Conservation (phyloP, 441 rosid species). For the Biscutella laevigata region DNA sequence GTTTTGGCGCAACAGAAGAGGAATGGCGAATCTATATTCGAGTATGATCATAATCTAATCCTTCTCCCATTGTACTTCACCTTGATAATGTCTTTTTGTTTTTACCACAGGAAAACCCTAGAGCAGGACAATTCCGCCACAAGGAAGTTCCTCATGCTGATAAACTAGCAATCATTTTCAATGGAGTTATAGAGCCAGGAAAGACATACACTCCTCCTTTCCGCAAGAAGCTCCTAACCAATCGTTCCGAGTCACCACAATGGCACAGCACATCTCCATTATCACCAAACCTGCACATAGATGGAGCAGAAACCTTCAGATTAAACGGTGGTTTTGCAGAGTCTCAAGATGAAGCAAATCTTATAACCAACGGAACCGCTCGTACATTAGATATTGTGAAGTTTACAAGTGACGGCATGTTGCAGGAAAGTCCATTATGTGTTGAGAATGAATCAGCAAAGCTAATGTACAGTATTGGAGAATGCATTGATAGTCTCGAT, state of each 20-base stretch:
- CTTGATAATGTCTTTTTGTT: background rate
- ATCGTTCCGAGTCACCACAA: conserved; percentile 20
- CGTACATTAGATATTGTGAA: conserved; percentile 18
- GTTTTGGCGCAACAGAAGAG: conserved; percentile 36
- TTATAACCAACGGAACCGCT: background rate
- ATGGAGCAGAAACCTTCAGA: conserved; percentile 18
- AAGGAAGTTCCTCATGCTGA: conserved; percentile 36
- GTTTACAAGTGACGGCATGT: conserved; percentile 15
- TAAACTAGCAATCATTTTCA: conserved; percentile 36
- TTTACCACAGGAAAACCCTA: conserved; percentile 35
- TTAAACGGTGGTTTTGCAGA: conserved; percentile 10
- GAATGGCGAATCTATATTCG: conserved; percentile 34
- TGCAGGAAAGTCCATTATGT: conserved; percentile 26
- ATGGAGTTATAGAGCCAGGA: conserved; percentile 26
- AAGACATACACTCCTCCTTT: conserved; percentile 26
- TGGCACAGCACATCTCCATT: conserved; percentile 5
- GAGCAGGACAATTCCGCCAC: conserved; percentile 37
- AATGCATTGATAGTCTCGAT: conserved; percentile 40
- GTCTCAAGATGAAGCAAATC: conserved; percentile 12
- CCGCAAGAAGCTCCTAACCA: conserved; percentile 16
- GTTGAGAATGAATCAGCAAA: conserved; percentile 25
- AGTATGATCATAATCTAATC: conserved; percentile 17
- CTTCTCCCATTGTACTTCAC: background rate
- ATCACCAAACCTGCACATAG: conserved; percentile 9
- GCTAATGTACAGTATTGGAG: conserved; percentile 31